Conservation (phyloP, 208 protist species). For the Trichomonas gallinae region DNA sequence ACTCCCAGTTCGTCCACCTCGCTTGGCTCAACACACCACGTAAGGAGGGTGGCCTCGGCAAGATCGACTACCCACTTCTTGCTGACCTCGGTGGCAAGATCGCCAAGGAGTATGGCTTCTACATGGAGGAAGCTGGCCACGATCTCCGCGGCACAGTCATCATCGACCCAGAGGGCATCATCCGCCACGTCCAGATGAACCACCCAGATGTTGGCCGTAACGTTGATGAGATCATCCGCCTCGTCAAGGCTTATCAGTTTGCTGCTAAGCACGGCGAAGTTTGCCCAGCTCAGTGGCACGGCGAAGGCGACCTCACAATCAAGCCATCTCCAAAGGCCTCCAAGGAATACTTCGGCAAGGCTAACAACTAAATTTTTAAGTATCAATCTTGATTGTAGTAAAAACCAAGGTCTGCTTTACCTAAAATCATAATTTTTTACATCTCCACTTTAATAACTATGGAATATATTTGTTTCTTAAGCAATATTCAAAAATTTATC, state of each 20-base stretch:
- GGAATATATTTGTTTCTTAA: too few relatives aligned
- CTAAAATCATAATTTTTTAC: too few relatives aligned
- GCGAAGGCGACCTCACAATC: neutral
- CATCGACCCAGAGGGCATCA: conserved; percentile 2
- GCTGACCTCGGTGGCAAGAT: conserved; percentile 77
- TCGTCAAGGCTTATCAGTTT: conserved; percentile 12
- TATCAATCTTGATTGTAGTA: neutral
- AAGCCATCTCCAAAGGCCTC: conserved; percentile 16
- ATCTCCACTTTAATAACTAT: too few relatives aligned
- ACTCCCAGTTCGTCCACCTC: conserved; percentile 63
- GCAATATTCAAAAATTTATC: too few relatives aligned
- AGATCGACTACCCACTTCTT: conserved; percentile 51
- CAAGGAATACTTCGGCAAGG: neutral
- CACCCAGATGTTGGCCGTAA: conserved; percentile 17
- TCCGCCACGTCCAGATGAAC: neutral
- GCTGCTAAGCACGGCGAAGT: conserved; percentile 11
- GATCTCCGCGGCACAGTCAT: neutral
- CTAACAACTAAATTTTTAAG: neutral
- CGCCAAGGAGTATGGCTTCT: conserved; percentile 55
- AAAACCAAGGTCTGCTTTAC: too few relatives aligned
- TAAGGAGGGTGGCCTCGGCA: conserved; percentile 79
- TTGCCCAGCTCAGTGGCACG: conserved; percentile 16
- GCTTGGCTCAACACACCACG: conserved; percentile 76
- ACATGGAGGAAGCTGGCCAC: neutral
- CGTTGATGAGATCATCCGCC: neutral